Percentiles rank a stretch among this genome's conserved stretches.
phyloP scores from a whole-genome alignment of 2,329 filamentous ascomycete genomes.

The Xylaria sp. region DNA sequence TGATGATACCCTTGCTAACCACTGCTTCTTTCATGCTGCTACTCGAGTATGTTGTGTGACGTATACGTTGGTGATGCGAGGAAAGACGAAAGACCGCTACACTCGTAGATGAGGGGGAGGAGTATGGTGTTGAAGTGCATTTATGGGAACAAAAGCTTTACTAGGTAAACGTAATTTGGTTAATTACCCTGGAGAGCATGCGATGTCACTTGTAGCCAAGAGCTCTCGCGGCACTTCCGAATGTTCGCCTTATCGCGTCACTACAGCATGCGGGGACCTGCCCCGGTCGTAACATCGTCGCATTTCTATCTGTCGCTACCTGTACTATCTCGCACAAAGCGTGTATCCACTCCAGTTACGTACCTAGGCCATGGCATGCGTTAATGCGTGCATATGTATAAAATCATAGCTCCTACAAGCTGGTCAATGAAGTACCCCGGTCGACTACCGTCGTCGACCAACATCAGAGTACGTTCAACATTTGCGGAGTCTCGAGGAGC shows the following conservation, averaged over 20 bases:
- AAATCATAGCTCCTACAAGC: neutral
- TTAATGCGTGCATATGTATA: neutral
- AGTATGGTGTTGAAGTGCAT: neutral
- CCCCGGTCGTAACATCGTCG: neutral
- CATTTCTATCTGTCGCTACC: neutral
- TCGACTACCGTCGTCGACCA: neutral
- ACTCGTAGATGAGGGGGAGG: neutral
- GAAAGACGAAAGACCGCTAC: neutral
- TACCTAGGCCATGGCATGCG: neutral
- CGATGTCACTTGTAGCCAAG: neutral
- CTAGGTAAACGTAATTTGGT: neutral
- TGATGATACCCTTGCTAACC: slow-evolving; percentile 38
- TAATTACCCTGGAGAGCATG: slow-evolving; percentile 18
- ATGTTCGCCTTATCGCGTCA: neutral
- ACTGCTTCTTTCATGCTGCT: slow-evolving; percentile 47
- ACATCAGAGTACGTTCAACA: neutral
- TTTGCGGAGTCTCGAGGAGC: neutral
- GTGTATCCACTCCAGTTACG: neutral
- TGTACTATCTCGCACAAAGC: neutral
- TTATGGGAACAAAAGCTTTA: neutral
- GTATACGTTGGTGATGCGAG: neutral
- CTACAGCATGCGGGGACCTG: slow-evolving; percentile 15
- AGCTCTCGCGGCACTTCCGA: neutral
- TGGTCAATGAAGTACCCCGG: neutral
- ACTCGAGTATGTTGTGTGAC: neutral